Base-by-base conservation (phyloP, 805 yeast genomes). In the Schwanniomyces vanrijiae region DNA sequence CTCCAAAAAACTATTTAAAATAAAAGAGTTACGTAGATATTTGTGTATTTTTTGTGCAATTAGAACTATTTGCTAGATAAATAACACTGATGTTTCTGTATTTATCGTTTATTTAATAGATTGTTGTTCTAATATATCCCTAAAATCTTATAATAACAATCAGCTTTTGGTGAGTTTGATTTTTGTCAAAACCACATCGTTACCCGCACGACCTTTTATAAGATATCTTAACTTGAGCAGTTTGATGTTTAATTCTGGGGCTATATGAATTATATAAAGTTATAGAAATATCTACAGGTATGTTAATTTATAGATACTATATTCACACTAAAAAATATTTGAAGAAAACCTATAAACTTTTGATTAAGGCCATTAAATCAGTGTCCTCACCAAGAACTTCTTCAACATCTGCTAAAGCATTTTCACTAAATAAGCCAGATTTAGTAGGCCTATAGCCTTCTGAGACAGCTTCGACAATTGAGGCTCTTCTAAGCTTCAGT, bases 361-460 rank as follows among this genome's bases (percentile, higher is more conserved):
- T 61, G 25, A 73, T 69, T 40, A 73, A 64, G 7, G 76, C 73
- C 77, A 73, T 68, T 45, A 73, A 58, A 52, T 73, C 78, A 47
- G 62, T 60, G 53, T 73, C 78, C 31, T 82, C 88, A 18, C 81
- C 81, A 42, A 83, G 61, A 10, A 78, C 73, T 53, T 86, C 88
- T 58, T 88, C 94, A 35, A 88, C 88, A 57, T 84, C 88, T 8
- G 83, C 82, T 56, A 88, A 64, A 2, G 89, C 83, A 49, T 80
- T 81, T 61, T 87, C 94, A 59, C 86, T 84, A 62, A 87, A 87
- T 46, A 88, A 66, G 4, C 95, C 95, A 51, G 82, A 80, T 56
- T 81, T 86, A 0, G 95, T 88, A 16, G 85, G 82, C 52, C 92
- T 71, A 55, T 82, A 70, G 9, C 91, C 91, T 60, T 87, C 92